Conservation (phyloP, 768 basidiomycete genomes). For the Royoungia palumana region DNA sequence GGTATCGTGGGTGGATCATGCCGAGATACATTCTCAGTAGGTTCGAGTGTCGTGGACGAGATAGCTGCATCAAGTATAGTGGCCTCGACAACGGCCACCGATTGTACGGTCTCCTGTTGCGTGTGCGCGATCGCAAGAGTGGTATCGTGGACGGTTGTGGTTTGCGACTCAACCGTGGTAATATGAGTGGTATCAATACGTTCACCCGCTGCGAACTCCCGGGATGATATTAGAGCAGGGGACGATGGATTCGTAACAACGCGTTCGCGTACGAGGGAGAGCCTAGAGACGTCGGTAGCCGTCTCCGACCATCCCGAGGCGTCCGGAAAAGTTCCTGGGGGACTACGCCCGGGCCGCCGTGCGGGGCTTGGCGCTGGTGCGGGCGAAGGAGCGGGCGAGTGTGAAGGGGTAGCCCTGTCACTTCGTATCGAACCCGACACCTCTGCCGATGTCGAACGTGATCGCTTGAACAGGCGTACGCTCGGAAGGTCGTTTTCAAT, state of each 20-base stretch:
- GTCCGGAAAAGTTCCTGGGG: conserved; percentile 28
- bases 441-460: conserved; percentile 15
- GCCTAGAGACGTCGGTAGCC: conserved; percentile 21
- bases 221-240: conserved; percentile 26
- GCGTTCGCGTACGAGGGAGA: conserved; percentile 6
- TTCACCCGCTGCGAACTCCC: conserved; percentile 12
- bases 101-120: conserved; percentile 4
- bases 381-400: conserved; percentile 18
- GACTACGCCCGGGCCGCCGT: conserved; percentile 25
- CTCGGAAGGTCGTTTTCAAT: conserved; percentile 32
- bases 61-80: neutral
- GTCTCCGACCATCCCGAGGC: conserved; percentile 33
- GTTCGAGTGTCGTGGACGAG: conserved; percentile 2
- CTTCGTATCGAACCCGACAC: conserved; percentile 28
- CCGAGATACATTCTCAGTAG: conserved; percentile 15
- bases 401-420: conserved; percentile 29
- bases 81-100: neutral
- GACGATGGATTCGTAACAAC: conserved; percentile 20
- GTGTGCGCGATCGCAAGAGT: conserved; percentile 11
- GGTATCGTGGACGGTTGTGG: conserved; percentile 7
- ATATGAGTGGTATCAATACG: conserved; percentile 13
- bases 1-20: conserved; percentile 19
- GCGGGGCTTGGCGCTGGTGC: conserved; percentile 12
- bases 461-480: conserved; percentile 24
- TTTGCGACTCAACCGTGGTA: conserved; percentile 4